Base-by-base conservation (phyloP, 257 asterid species). In the Primulina huaijiensis region DNA sequence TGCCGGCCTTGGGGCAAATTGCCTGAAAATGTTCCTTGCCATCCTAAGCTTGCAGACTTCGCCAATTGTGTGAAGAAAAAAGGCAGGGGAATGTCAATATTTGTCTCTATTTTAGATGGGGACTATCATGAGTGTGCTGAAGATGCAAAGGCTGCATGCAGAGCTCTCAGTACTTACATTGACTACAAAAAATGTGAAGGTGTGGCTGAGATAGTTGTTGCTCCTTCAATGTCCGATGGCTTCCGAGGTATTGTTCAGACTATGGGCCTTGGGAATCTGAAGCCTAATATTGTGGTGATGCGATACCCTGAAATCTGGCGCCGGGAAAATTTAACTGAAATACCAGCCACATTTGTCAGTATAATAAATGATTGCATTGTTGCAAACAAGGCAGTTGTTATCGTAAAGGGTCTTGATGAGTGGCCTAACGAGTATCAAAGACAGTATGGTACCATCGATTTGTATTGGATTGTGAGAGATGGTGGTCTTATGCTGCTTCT, bases 1-100 rank as follows among this genome's bases (percentile, higher is more conserved):
- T 93, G 99, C 82, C 90, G 99, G 67, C 99, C 99, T 7, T 93
- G 99, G 99, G 99, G 99, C 50, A 90, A 84, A 80, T 84, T 93
- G 67, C 99, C 99, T 1, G 99, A 90, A 66, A 93, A 93, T 27
- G 99, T 93, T 2, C 97, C 99, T 4, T 93, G 99, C 85, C 99
- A 93, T 82, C 99, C 99, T 19, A 93, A 93, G 82, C 97, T 93
- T 29, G 99, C 99, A 0, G 99, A 93, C 75, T 93, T 93, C 60
- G 99, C 99, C 31, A 93, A 93, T 70, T 93, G 84, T 76, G 87
- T 93, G 97, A 93, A 93, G 88, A 93, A 93, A 82, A 93, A 93
- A 75, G 99, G 99, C 74, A 82, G 99, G 79, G 99, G 99, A 67
- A 87, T 93, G 97, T 90, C 99, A 62, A 86, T 93, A 73, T 93